Evolutionary conservation across 2,329 filamentous ascomycete species (phyloP).

Genomic region (Alternaria gansuensis): DNA sequence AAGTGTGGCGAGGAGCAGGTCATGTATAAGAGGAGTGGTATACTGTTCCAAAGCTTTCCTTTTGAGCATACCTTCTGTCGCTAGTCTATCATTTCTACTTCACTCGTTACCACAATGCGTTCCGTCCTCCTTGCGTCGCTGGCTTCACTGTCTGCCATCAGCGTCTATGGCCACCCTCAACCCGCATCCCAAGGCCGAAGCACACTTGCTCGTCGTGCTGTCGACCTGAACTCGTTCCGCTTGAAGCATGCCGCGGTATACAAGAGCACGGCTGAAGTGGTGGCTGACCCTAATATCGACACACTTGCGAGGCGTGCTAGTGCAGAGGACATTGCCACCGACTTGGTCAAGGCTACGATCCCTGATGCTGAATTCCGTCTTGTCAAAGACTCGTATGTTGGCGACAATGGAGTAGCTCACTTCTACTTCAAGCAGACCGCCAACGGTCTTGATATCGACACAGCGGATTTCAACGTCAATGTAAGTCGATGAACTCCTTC

Average conservation of each 20-base stretch:
- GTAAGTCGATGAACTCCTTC: constrained; percentile 51
- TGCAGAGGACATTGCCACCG: constrained; percentile 44
- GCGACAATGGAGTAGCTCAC: constrained; percentile 65
- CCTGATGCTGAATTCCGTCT: constrained; percentile 60
- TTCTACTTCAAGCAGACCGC: constrained; percentile 68
- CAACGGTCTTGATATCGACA: constrained; percentile 68
- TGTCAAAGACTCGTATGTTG: constrained; percentile 63
- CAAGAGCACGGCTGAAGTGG: constrained; percentile 35
- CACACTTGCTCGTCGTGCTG: constrained; percentile 32
- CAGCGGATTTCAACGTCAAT: constrained; percentile 69
- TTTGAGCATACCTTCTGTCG: constrained; percentile 18
- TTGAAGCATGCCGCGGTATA: constrained; percentile 38
- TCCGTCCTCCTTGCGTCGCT: constrained; percentile 44
- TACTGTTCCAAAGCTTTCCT: constrained; percentile 3
- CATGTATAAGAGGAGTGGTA: constrained; percentile 26
- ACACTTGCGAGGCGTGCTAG: constrained; percentile 36
- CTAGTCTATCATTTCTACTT: constrained; percentile 26
- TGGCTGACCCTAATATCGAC: constrained; percentile 31
- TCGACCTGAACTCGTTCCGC: constrained; percentile 48
- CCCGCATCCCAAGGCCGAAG: constrained; percentile 19
- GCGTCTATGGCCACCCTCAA: constrained; percentile 38
- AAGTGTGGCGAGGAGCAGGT: constrained; percentile 8
- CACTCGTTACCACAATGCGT: constrained; percentile 38
- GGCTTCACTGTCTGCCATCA: constrained; percentile 38
- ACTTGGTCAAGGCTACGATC: constrained; percentile 45